Percentiles rank a stretch among this genome's conserved stretches.
Evolutionary conservation across 2,329 filamentous ascomycete genomes (phyloP).

Genomic region (Leptosphaerulina australis): DNA sequence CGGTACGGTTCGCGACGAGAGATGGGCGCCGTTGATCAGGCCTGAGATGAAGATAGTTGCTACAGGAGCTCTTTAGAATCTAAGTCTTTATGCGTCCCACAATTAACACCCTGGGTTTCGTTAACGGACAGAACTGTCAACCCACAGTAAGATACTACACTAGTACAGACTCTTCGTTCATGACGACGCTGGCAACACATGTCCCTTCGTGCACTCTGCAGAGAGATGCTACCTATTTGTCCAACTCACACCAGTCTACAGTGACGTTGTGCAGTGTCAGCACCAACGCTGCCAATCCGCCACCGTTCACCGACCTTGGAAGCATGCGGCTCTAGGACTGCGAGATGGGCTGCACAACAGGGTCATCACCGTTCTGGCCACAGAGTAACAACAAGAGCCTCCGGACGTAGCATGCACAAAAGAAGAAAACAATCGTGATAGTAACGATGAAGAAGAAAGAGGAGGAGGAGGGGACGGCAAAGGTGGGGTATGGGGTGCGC

Average conservation of each 20-base stretch:
- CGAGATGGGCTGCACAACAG: slow-evolving; percentile 2
- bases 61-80: slow-evolving; percentile 12
- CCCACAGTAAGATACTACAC: background rate
- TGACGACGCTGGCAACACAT: background rate
- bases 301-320: background rate
- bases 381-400: background rate
- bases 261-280: slow-evolving; percentile 4
- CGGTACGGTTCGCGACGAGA: slow-evolving; percentile 1
- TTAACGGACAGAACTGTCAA: background rate
- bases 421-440: too few species aligned
- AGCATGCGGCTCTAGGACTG: slow-evolving; percentile 1
- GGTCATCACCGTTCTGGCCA: background rate
- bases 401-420: too few species aligned
- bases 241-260: background rate
- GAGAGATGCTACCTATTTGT: background rate
- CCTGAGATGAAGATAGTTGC: background rate
- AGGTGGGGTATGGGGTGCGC: background rate
- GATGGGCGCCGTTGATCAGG: background rate
- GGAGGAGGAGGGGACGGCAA: background rate
- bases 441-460: too few species aligned
- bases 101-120: background rate
- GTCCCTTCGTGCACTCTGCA: background rate
- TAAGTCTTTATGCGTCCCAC: slow-evolving; percentile 3
- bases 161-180: slow-evolving; percentile 1
- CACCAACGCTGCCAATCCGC: background rate